These are phyloP conservation scores for Tolypocladium capitatum DNA, from an alignment of 2,329 filamentous ascomycete species.

Conservation along the genomic window DNA sequence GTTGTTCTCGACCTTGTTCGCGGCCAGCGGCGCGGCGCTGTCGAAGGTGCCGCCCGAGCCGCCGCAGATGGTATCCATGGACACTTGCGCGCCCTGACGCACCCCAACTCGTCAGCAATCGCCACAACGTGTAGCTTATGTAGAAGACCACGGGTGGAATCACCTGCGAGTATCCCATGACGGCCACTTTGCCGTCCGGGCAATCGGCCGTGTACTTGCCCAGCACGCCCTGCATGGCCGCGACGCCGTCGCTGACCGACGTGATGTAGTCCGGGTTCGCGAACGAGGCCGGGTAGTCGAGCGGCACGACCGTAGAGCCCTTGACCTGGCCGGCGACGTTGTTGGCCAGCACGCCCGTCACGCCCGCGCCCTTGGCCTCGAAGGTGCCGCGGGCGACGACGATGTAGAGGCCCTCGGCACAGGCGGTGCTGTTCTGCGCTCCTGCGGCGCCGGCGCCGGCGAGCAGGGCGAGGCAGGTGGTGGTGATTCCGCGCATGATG, in stretches of 20 bases:
- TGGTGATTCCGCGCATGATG: not conserved
- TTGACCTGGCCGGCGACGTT: conserved; percentile 18
- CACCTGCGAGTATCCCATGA: conserved; percentile 29
- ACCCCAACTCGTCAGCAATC: too few relatives aligned
- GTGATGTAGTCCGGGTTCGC: conserved; percentile 16
- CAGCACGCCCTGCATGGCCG: conserved; percentile 17
- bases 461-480: conserved; percentile 3
- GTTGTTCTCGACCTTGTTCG: conserved; percentile 16
- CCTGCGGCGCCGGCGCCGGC: too few relatives aligned
- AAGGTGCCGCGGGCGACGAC: conserved; percentile 25
- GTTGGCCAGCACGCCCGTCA: conserved; percentile 18
- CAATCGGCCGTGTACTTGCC: conserved; percentile 20
- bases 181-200: conserved; percentile 24
- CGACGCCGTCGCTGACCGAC: conserved; percentile 21
- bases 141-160: too few relatives aligned
- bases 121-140: too few relatives aligned
- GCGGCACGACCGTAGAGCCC: conserved; percentile 18
- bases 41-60: conserved; percentile 15
- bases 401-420: conserved; percentile 24
- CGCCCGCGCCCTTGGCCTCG: conserved; percentile 21
- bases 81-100: conserved; percentile 24
- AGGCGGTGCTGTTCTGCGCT: conserved; percentile 13
- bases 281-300: conserved; percentile 26
- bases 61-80: conserved; percentile 25
- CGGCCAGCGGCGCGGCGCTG: conserved; percentile 11